Percentiles rank a stretch among this genome's conserved stretches.
Conservation (phyloP, 2,329 filamentous ascomycete species). For the Alternaria hordeiaustralica region DNA sequence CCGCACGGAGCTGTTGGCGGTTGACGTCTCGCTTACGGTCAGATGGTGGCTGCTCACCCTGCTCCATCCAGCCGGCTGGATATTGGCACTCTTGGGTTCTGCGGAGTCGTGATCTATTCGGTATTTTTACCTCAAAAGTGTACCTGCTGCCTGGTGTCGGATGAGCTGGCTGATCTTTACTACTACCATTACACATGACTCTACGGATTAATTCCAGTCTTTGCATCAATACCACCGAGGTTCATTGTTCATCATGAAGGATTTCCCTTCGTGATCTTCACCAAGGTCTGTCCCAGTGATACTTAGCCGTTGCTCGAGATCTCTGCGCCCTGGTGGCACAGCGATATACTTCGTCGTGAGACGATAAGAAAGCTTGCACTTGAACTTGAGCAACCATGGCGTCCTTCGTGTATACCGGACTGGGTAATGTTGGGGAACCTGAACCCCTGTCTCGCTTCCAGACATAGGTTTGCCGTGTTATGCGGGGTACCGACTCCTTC, state of each 20-base stretch:
- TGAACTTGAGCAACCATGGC: neutral
- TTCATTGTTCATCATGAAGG: neutral
- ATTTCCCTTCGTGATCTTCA: neutral
- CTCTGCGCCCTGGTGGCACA: neutral
- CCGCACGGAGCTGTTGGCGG: constrained; percentile 32
- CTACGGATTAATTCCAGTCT: neutral
- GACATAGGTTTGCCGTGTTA: constrained; percentile 23
- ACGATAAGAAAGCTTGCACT: neutral
- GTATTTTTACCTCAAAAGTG: neutral
- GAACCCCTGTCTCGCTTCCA: constrained; percentile 28
- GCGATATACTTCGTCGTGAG: neutral
- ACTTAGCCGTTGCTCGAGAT: neutral
- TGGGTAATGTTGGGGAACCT: neutral
- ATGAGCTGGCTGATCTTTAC: neutral
- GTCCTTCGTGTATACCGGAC: constrained; percentile 5
- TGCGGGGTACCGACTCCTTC: constrained; percentile 38
- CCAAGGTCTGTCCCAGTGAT: neutral
- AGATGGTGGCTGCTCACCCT: constrained; percentile 20
- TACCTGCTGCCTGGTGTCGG: neutral
- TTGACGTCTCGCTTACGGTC: constrained; percentile 24
- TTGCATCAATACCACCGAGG: neutral
- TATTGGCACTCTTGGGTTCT: constrained; percentile 3
- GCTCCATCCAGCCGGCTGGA: constrained; percentile 7
- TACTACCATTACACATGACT: neutral
- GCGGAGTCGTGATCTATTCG: neutral